phyloP scores from a whole-genome alignment of 129 eudicot species.

The Lonicera japonica region DNA sequence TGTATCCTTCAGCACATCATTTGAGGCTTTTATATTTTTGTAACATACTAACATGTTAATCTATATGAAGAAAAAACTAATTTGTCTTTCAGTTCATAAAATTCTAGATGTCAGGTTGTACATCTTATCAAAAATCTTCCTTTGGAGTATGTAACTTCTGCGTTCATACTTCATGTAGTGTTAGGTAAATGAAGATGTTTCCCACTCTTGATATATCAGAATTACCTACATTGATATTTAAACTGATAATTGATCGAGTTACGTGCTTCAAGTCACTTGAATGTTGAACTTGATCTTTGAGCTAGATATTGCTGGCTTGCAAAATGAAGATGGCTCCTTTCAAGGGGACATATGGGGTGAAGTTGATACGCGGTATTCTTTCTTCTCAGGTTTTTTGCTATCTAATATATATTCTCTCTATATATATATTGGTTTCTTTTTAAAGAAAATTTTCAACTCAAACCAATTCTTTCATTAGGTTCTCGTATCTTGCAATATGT shows the following conservation, averaged over 20 bases:
- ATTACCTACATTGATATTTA: background rate
- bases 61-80: too few species aligned
- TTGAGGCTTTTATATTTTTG: background rate
- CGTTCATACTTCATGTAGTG: too few species aligned
- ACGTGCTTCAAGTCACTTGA: background rate
- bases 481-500: constrained; percentile 79
- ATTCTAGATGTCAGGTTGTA: too few species aligned
- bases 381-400: background rate
- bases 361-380: constrained; percentile 55
- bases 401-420: background rate
- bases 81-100: background rate
- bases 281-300: constrained; percentile 23
- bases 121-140: too few species aligned
- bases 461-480: constrained; percentile 27
- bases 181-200: background rate
- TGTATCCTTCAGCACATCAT: constrained; percentile 42
- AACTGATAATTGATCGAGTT: background rate
- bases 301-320: constrained; percentile 58
- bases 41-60: background rate
- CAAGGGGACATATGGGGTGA: constrained; percentile 97
- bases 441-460: too few species aligned
- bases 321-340: constrained; percentile 92
- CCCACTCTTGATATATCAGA: background rate
- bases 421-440: background rate
- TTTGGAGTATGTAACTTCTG: too few species aligned